A percentile compares a stretch with the other conserved stretches of the same genome.
Conservation (phyloP, 768 basidiomycete genomes). For the Tylopilus sp. region DNA sequence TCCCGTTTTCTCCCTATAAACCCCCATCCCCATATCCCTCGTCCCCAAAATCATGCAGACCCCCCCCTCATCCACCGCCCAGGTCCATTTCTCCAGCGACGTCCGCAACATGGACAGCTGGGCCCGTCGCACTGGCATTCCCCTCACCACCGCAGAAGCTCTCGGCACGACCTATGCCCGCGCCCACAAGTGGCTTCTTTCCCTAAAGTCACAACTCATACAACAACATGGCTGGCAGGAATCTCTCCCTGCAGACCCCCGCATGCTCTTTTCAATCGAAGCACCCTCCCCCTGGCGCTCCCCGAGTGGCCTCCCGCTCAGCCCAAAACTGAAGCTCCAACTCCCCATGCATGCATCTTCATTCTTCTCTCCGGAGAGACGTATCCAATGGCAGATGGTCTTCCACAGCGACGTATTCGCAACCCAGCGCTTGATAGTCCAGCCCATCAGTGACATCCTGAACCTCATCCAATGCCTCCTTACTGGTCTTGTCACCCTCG, state of each 20-base stretch:
- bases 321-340: constrained; percentile 68
- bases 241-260: constrained; percentile 51
- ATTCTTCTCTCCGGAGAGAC: constrained; percentile 81
- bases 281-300: constrained; percentile 78
- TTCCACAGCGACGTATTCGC: constrained; percentile 79
- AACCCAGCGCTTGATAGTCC: constrained; percentile 62
- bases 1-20: constrained; percentile 24
- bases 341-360: constrained; percentile 78
- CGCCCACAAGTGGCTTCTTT: constrained; percentile 71
- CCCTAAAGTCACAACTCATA: constrained; percentile 60
- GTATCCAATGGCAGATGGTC: constrained; percentile 88
- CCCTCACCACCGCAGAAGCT: constrained; percentile 79
- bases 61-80: constrained; percentile 39
- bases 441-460: constrained; percentile 67
- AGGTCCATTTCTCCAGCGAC: constrained; percentile 77
- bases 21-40: constrained; percentile 3
- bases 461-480: constrained; percentile 69
- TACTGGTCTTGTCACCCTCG: constrained; percentile 67
- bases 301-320: constrained; percentile 68
- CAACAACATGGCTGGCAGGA: constrained; percentile 71
- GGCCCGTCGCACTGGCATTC: constrained; percentile 75
- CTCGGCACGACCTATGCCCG: constrained; percentile 78
- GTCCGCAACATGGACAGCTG: constrained; percentile 81
- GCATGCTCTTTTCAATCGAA: constrained; percentile 79
- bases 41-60: constrained; percentile 27